A percentile compares a stretch with the other conserved stretches of the same genome.
Evolutionary conservation across 2,329 filamentous ascomycete species (phyloP).

Genomic region (Monilinia polystroma): DNA sequence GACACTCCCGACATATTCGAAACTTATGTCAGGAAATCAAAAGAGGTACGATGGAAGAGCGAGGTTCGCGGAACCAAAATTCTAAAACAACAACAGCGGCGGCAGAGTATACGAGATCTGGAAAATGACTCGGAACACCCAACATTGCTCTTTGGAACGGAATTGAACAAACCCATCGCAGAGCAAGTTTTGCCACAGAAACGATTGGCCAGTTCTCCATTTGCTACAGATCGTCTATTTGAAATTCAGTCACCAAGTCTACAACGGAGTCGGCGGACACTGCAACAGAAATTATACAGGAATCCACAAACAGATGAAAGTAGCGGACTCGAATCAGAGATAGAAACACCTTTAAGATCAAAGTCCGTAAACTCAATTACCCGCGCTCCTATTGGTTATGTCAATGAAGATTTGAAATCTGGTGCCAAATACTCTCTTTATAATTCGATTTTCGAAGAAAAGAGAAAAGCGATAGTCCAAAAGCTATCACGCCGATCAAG

Average conservation of each 20-base stretch:
- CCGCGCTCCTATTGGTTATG: constrained; percentile 4
- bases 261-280: not conserved
- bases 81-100: not conserved
- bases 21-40: constrained; percentile 11
- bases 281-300: not conserved
- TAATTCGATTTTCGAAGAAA: constrained; percentile 32
- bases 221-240: constrained; percentile 11
- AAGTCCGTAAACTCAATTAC: not conserved
- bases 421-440: constrained; percentile 29
- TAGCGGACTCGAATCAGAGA: constrained; percentile 42
- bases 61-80: not conserved
- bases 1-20: constrained; percentile 1
- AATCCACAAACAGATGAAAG: constrained; percentile 15
- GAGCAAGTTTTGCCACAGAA: not conserved
- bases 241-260: constrained; percentile 5
- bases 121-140: not conserved
- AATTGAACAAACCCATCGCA: not conserved
- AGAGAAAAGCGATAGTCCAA: constrained; percentile 30
- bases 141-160: not conserved
- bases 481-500: constrained; percentile 29
- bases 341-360: constrained; percentile 27
- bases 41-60: constrained; percentile 25
- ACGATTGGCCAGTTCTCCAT: not conserved
- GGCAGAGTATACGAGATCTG: not conserved
- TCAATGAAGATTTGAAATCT: constrained; percentile 23